phyloP scores from a whole-genome alignment of 345 rosid genomes.

The Carallia brachiata region DNA sequence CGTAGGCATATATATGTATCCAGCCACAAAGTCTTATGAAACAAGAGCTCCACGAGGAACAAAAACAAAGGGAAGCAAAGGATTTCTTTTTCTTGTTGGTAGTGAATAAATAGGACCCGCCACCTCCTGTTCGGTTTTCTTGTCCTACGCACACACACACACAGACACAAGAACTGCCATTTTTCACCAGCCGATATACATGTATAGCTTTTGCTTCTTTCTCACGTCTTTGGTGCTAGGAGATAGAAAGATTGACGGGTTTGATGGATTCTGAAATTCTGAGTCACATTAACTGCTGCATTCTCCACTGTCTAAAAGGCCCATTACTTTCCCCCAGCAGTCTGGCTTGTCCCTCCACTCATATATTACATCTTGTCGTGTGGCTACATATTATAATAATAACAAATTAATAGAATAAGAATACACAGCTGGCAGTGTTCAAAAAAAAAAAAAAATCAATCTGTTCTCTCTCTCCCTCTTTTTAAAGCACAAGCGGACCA shows the following conservation, averaged over 20 bases:
- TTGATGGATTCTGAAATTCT: constrained; percentile 38
- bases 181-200: constrained; percentile 12
- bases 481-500: no score
- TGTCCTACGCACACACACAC: neutral
- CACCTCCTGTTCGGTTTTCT: constrained; percentile 1
- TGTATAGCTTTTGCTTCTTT: constrained; percentile 44
- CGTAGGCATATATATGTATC: no score
- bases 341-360: neutral
- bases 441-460: no score
- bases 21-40: no score
- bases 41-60: neutral
- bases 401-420: neutral
- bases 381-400: neutral
- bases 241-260: constrained; percentile 32
- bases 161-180: neutral
- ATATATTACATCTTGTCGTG: neutral
- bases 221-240: constrained; percentile 47
- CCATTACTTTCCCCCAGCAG: neutral
- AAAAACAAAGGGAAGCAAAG: neutral
- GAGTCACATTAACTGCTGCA: constrained; percentile 24
- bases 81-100: neutral
- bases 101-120: neutral
- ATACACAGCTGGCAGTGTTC: neutral
- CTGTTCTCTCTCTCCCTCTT: no score
- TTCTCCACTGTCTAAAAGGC: constrained; percentile 12